Evolutionary conservation across 257 asterid species (phyloP).

Genomic region (Ligustrum vulgare): DNA sequence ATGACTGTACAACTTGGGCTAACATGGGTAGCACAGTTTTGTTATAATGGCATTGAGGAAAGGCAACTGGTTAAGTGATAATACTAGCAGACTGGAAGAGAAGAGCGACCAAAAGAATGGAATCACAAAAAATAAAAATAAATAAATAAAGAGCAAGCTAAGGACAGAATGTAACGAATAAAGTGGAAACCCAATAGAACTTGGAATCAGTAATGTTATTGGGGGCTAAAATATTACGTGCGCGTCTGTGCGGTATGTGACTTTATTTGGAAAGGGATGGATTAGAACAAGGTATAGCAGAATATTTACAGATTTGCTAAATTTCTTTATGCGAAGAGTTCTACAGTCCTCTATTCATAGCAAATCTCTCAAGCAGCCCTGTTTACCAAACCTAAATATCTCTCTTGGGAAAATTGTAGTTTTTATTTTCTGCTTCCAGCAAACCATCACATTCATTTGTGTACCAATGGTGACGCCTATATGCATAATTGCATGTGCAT

Average conservation of each 20-base stretch:
- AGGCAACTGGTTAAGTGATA: background rate
- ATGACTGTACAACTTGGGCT: background rate
- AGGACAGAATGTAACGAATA: background rate
- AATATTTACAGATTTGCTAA: background rate
- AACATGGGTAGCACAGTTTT: background rate
- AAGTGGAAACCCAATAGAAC: background rate
- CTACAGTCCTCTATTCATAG: constrained; percentile 4
- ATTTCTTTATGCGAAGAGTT: background rate
- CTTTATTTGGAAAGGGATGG: background rate
- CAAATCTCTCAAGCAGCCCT: constrained; percentile 6
- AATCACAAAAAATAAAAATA: too few species aligned
- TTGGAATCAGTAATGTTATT: background rate
- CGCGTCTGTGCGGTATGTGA: background rate
- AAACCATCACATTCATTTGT: background rate
- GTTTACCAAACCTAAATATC: background rate
- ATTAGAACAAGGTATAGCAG: background rate
- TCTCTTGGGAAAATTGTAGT: background rate
- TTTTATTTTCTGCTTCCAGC: background rate
- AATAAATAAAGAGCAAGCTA: background rate
- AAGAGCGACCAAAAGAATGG: background rate
- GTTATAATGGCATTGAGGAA: background rate
- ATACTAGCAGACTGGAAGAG: background rate
- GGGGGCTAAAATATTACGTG: background rate
- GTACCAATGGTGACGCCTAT: constrained; percentile 13
- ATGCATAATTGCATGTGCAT: background rate